phyloP scores from a whole-genome alignment of 352 stramenopile genomes.

The Pythium graminicola region DNA sequence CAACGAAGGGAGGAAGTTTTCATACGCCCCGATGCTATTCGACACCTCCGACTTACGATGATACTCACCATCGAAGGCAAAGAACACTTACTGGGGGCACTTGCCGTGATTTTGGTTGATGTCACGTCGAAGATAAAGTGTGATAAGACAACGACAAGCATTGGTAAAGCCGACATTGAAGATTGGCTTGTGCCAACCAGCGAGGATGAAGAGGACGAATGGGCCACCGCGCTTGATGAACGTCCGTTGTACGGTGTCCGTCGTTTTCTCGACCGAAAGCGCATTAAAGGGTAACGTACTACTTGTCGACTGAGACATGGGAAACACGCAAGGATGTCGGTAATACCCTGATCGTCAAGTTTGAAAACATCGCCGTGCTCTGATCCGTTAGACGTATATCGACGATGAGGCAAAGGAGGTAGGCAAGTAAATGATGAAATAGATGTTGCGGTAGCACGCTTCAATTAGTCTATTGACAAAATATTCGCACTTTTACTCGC shows the following conservation, averaged over 20 bases:
- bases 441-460: neutral
- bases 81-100: neutral
- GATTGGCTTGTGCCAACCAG: neutral
- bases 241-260: slow-evolving; percentile 4
- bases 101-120: neutral
- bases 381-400: slow-evolving; percentile 9
- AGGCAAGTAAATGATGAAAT: neutral
- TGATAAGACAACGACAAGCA: neutral
- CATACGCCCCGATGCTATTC: neutral
- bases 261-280: slow-evolving; percentile 11
- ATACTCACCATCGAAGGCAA: neutral
- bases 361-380: neutral
- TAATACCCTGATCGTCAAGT: neutral
- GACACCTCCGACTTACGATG: slow-evolving; percentile 4
- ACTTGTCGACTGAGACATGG: slow-evolving; percentile 9
- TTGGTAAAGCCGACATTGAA: slow-evolving; percentile 3
- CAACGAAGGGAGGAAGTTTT: neutral
- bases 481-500: neutral
- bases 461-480: neutral
- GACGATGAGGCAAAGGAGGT: slow-evolving; percentile 1
- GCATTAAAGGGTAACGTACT: slow-evolving; percentile 2
- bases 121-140: neutral
- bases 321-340: slow-evolving; percentile 5
- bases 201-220: neutral
- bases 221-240: neutral